Percentiles rank a stretch among this genome's conserved stretches.
Conservation (phyloP, 495 filamentous ascomycete species). For the Evernia prunastri region DNA sequence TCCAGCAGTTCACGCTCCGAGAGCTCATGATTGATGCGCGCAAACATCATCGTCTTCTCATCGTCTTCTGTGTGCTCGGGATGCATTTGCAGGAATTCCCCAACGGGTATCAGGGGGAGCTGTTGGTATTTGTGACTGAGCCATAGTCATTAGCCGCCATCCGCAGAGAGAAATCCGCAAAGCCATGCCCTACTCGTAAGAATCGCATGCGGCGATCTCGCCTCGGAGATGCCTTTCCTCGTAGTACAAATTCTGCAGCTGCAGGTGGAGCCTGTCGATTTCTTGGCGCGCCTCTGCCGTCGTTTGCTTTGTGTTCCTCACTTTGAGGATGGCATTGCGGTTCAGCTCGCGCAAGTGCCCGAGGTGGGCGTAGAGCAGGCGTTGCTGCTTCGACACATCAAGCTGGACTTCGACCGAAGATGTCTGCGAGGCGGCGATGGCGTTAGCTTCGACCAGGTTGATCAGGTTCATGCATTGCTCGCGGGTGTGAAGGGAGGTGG, state of each 20-base stretch:
- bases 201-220: constrained; percentile 86
- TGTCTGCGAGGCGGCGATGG: constrained; percentile 33
- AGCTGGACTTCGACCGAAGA: constrained; percentile 46
- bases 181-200: constrained; percentile 67
- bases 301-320: constrained; percentile 77
- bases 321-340: constrained; percentile 68
- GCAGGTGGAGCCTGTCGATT: constrained; percentile 83
- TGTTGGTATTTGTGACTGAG: constrained; percentile 77
- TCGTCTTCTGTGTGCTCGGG: constrained; percentile 65
- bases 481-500: constrained; percentile 61
- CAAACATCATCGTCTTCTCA: constrained; percentile 78
- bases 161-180: neutral
- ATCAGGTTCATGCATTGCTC: constrained; percentile 70
- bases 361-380: constrained; percentile 69
- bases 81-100: constrained; percentile 72
- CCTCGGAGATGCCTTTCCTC: constrained; percentile 85
- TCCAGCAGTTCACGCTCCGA: constrained; percentile 80
- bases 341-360: constrained; percentile 77
- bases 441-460: constrained; percentile 47
- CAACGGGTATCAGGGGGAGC: constrained; percentile 74
- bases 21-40: constrained; percentile 87
- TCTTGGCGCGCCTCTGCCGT: constrained; percentile 85
- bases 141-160: constrained; percentile 12
- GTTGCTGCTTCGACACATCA: constrained; percentile 69
- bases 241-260: constrained; percentile 94